Base-by-base conservation (phyloP, 1,139 yeast species). In the Yamadazyma taylorii region DNA sequence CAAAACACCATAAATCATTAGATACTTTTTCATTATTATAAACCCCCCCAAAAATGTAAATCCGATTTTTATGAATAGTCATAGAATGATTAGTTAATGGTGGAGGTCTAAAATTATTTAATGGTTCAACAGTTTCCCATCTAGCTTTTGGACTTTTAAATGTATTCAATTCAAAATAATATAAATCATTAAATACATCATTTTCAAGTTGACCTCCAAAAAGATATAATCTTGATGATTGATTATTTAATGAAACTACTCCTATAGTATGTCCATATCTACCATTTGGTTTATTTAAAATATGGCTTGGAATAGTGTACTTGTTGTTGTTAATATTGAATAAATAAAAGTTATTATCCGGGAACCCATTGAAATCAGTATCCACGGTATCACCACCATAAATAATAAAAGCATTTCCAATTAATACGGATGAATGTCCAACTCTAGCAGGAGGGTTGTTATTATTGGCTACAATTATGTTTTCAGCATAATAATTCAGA, bases 191-290 rank as follows among this genome's bases (percentile, higher is more conserved):
- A 60, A 87, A 90, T 42, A 84, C 87, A 41, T 79, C 79, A 53
- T 86, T 89, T 56, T 92, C 97, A 50, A 89, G 75, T 60, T 92
- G 97, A 37, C 99, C 99, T 36, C 98, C 99, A 65, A 89, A 92
- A 9, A 92, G 73, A 59, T 82, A 92, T 36, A 94, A 72, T 47
- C 83, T 76, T 5, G 94, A 82, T 36, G 86, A 84, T 47, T 75
- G 69, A 42, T 79, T 79, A 39, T 79, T 79, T 37, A 82, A 68
- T 11, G 82, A 77, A 40, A 80, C 73, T 5, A 75, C 73, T 19
- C 75, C 73, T 39, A 85, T 75, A 35, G 95, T 81, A 60, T 92
- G 97, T 15, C 98, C 98, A 58, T 92, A 92, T 46, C 99, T 75
- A 3, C 98, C 98, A 29, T 81, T 69, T 1, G 98, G 98, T 52